Percentiles rank a stretch among this genome's conserved stretches.
Evolutionary conservation across 192 early-diverging fungal genomes (phyloP).

Genomic region (Dispira simplex): DNA sequence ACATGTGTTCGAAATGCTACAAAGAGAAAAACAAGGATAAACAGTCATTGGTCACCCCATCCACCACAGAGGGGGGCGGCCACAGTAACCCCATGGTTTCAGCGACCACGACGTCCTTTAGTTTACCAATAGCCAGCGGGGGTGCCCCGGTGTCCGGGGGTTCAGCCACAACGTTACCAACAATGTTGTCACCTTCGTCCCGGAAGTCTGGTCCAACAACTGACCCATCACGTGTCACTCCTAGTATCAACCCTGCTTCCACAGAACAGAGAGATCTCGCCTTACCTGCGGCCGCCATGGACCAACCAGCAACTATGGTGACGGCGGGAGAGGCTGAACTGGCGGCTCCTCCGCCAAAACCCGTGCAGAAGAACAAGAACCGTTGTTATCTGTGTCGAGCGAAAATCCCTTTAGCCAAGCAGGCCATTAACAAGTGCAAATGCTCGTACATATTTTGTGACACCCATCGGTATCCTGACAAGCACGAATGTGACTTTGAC

Average conservation of each 20-base stretch:
- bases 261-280: not conserved
- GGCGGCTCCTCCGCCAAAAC: conserved; percentile 22
- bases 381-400: conserved; percentile 49
- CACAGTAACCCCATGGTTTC: conserved; percentile 11
- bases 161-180: not conserved
- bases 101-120: conserved; percentile 15
- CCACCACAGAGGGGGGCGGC: not conserved
- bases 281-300: not conserved
- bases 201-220: too few relatives aligned
- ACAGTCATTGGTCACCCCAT: conserved; percentile 15
- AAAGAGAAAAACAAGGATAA: conserved; percentile 36
- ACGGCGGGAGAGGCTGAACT: conserved; percentile 15
- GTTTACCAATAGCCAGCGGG: not conserved
- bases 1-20: conserved; percentile 67
- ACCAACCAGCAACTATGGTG: conserved; percentile 19
- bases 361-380: conserved; percentile 44
- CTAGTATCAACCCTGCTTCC: not conserved
- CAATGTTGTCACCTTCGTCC: too few relatives aligned
- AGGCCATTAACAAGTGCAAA: conserved; percentile 61
- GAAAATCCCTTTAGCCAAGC: conserved; percentile 64
- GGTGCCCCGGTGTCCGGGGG: conserved; percentile 9
- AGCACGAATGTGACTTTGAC: conserved; percentile 70
- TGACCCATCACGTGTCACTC: not conserved
- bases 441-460: conserved; percentile 67
- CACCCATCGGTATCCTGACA: conserved; percentile 47